Percentiles rank a stretch among this genome's conserved stretches.
These are phyloP conservation scores for Penicillium arizonense DNA, from an alignment of 495 filamentous ascomycete species.

Conservation along the genomic window DNA sequence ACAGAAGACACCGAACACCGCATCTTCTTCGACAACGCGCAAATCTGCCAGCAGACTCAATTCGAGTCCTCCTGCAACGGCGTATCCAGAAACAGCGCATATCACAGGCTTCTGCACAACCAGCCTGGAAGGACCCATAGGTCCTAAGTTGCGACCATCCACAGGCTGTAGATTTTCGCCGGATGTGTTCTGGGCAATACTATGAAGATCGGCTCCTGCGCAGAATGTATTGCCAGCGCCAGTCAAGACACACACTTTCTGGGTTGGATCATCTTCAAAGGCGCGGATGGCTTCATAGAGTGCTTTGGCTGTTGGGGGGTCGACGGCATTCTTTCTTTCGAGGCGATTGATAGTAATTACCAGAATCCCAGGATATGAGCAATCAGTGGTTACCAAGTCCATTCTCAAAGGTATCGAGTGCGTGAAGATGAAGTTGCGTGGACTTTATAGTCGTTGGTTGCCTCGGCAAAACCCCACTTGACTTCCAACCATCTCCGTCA, in stretches of 20 bases:
- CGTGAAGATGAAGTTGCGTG: neutral
- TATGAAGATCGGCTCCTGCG: conserved; percentile 45
- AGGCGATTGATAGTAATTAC: conserved; percentile 43
- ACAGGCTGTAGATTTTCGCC: conserved; percentile 22
- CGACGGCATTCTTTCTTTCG: conserved; percentile 39
- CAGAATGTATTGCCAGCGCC: conserved; percentile 42
- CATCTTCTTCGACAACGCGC: conserved; percentile 46
- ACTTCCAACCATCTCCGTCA: conserved; percentile 10
- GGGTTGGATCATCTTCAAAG: conserved; percentile 42
- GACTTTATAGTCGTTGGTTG: conserved; percentile 4
- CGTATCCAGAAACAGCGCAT: conserved; percentile 44
- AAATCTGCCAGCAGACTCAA: conserved; percentile 47
- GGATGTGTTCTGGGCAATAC: conserved; percentile 21
- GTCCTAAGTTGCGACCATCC: conserved; percentile 29
- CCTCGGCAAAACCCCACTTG: conserved; percentile 22
- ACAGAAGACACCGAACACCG: conserved; percentile 50
- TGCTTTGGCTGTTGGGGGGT: conserved; percentile 34
- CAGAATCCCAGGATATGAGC: conserved; percentile 35
- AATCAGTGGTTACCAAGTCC: conserved; percentile 9
- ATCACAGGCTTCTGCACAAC: conserved; percentile 42
- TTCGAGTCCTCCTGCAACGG: conserved; percentile 49
- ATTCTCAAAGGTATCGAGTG: conserved; percentile 4
- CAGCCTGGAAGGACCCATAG: conserved; percentile 47
- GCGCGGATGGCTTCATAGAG: conserved; percentile 38
- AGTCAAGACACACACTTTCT: conserved; percentile 46